Evolutionary conservation across 148 eudicot species (phyloP).

Genomic region (Fagopyrum esculentum): DNA sequence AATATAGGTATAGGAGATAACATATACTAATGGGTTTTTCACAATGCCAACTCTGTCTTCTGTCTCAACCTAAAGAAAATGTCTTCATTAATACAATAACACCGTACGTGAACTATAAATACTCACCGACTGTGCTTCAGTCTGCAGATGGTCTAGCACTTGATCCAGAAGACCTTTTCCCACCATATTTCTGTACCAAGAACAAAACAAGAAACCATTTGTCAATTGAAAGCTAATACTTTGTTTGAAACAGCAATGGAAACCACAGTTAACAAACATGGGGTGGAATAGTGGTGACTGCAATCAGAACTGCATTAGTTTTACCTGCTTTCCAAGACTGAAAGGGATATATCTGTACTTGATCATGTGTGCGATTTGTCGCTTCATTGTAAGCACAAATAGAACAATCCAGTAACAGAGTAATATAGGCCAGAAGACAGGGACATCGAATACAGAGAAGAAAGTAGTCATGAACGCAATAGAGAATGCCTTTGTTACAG

Average conservation of each 20-base stretch:
- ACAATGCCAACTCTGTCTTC: not conserved
- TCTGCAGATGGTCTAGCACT: not conserved
- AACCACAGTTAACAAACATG: not conserved
- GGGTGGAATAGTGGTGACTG: not conserved
- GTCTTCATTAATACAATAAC: not conserved
- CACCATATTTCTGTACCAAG: not conserved
- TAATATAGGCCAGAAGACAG: slow-evolving; percentile 43
- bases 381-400: slow-evolving; percentile 38
- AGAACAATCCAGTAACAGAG: slow-evolving; percentile 35
- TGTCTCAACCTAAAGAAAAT: not conserved
- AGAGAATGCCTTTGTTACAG: slow-evolving; percentile 35
- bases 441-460: slow-evolving; percentile 38
- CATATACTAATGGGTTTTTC: not conserved
- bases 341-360: slow-evolving; percentile 38
- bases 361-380: slow-evolving; percentile 41
- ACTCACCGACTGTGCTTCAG: not conserved
- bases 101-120: not conserved
- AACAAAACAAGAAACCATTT: not conserved
- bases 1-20: not conserved
- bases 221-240: not conserved
- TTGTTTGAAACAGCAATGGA: not conserved
- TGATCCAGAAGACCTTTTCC: not conserved
- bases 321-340: slow-evolving; percentile 36
- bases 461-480: slow-evolving; percentile 33
- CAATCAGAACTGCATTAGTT: not conserved